Percentiles rank a stretch among this genome's conserved stretches.
phyloP scores from a whole-genome alignment of 202 grass and related monocot species.

The Zoysia matrella region DNA sequence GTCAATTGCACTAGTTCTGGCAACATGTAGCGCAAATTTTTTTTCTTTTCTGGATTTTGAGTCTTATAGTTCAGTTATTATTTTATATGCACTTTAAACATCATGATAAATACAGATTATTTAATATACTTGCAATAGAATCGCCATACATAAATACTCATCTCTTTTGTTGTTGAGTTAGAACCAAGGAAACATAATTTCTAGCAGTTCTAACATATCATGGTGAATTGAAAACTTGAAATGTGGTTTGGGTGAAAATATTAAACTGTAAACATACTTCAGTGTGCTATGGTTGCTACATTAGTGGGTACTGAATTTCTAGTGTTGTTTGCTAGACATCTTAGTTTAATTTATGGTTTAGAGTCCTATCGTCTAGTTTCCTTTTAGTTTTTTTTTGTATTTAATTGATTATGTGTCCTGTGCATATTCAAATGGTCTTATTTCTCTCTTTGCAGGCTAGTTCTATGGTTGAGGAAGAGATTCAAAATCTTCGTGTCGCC shows the following conservation, averaged over 20 bases:
- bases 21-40: no score
- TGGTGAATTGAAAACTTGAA: no score
- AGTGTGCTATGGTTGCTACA: neutral
- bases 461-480: conserved; percentile 84
- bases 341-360: neutral
- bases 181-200: neutral
- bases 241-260: no score
- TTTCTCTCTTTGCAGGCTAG: conserved; percentile 58
- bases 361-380: neutral
- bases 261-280: neutral
- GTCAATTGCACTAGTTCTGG: no score
- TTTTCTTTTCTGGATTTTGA: no score
- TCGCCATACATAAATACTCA: no score
- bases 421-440: neutral
- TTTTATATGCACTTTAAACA: no score
- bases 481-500: conserved; percentile 65
- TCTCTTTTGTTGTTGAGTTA: neutral
- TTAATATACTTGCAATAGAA: no score
- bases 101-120: no score
- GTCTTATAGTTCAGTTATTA: no score
- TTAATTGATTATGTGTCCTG: neutral
- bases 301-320: neutral
- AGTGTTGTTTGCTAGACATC: neutral
- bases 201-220: neutral
- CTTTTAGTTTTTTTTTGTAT: neutral